These are phyloP conservation scores for Eremochloa ophiuroides DNA, from an alignment of 176 grass and related monocot species.

Conservation along the genomic window DNA sequence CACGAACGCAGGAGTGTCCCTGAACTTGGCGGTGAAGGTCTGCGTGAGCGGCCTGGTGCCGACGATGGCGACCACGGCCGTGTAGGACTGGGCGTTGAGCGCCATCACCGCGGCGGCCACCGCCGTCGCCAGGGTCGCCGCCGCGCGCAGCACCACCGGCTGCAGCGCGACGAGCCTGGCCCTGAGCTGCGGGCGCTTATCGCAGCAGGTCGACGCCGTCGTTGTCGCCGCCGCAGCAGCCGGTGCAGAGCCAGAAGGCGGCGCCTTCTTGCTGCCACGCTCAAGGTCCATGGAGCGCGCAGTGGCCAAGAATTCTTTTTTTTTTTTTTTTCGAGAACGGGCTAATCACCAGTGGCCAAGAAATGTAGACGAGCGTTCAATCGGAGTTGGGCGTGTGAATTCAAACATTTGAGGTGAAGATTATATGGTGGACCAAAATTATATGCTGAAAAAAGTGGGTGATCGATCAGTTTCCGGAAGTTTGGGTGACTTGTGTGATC, in stretches of 20 bases:
- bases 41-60: conserved; percentile 59
- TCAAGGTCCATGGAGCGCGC: conserved; percentile 40
- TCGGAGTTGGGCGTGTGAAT: neutral
- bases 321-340: too few species aligned
- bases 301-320: too few species aligned
- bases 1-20: conserved; percentile 68
- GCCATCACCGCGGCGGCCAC: conserved; percentile 61
- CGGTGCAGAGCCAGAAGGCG: neutral
- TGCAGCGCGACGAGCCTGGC: conserved; percentile 26
- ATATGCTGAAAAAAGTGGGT: neutral
- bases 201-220: neutral
- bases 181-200: conserved; percentile 5
- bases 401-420: neutral
- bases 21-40: conserved; percentile 63
- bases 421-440: neutral
- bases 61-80: conserved; percentile 50
- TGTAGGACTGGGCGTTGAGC: conserved; percentile 64
- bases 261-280: conserved; percentile 24
- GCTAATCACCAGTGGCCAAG: neutral
- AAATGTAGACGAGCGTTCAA: neutral
- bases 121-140: conserved; percentile 28
- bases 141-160: conserved; percentile 39
- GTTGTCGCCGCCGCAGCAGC: neutral
- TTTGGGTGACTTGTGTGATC: conserved; percentile 20
- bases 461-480: conserved; percentile 5